Conservation (phyloP, 2,329 filamentous ascomycete genomes). For the Aspergillus sp. region DNA sequence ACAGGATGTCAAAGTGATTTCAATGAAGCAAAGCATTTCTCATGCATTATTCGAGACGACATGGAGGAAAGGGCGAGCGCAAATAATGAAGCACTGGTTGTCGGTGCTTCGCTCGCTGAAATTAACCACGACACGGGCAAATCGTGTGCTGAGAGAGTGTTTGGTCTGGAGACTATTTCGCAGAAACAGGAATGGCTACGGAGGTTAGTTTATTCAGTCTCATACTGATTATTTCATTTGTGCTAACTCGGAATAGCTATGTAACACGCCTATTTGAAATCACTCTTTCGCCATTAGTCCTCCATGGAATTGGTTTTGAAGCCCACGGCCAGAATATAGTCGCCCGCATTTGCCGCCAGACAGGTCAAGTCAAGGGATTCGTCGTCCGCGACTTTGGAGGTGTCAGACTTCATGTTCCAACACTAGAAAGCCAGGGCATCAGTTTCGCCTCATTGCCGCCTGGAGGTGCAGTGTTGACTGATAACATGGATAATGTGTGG, state of each 20-base stretch:
- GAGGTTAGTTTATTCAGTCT: slow-evolving; percentile 3
- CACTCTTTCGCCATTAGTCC: slow-evolving; percentile 10
- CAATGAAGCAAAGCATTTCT: slow-evolving; percentile 14
- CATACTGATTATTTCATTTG: neutral
- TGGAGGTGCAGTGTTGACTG: slow-evolving; percentile 4
- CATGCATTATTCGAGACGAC: slow-evolving; percentile 17
- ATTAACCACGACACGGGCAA: slow-evolving; percentile 1
- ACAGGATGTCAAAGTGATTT: slow-evolving; percentile 13
- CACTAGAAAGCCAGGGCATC: slow-evolving; percentile 2
- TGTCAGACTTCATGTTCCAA: slow-evolving; percentile 12
- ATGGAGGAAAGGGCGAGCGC: slow-evolving; percentile 8
- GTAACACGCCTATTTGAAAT: slow-evolving; percentile 5
- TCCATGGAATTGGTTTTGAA: slow-evolving; percentile 36
- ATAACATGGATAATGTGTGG: slow-evolving; percentile 9
- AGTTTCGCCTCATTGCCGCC: slow-evolving; percentile 5
- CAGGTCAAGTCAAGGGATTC: slow-evolving; percentile 12
- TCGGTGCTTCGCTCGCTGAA: slow-evolving; percentile 12
- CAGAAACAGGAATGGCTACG: slow-evolving; percentile 14
- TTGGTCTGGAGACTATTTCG: slow-evolving; percentile 4
- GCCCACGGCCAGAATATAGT: slow-evolving; percentile 31
- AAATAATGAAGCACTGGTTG: slow-evolving; percentile 13
- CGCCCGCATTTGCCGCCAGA: slow-evolving; percentile 9
- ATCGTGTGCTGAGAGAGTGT: slow-evolving; percentile 13
- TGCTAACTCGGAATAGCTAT: slow-evolving; percentile 1
- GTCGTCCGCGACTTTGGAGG: slow-evolving; percentile 17